Conservation (phyloP, 768 basidiomycete genomes). For the Hericium erinaceus region DNA sequence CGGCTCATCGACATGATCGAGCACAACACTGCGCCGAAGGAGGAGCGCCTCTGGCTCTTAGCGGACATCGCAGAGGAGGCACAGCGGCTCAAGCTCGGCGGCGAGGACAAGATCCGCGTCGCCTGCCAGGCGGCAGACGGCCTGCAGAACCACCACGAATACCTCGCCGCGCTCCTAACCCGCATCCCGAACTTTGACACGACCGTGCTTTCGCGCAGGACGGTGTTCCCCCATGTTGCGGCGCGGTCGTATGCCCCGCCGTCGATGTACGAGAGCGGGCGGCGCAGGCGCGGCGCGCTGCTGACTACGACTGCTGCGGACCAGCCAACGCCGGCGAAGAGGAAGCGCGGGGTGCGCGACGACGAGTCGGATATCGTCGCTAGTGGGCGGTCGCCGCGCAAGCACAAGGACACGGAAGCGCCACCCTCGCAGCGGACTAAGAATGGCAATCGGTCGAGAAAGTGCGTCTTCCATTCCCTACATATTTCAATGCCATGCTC, state of each 20-base stretch:
- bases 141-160: slow-evolving; percentile 54
- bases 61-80: slow-evolving; percentile 94
- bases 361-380: slow-evolving; percentile 48
- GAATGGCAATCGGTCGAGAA: slow-evolving; percentile 48
- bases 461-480: slow-evolving; percentile 31
- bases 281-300: slow-evolving; percentile 47
- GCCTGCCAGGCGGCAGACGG: slow-evolving; percentile 87
- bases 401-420: slow-evolving; percentile 41
- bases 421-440: slow-evolving; percentile 34
- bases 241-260: slow-evolving; percentile 58
- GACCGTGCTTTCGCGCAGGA: slow-evolving; percentile 47
- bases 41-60: slow-evolving; percentile 78
- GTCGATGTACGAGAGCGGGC: slow-evolving; percentile 50
- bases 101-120: slow-evolving; percentile 96
- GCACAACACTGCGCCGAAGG: slow-evolving; percentile 43
- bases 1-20: slow-evolving; percentile 71
- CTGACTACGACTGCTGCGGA: slow-evolving; percentile 31
- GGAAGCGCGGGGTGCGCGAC: slow-evolving; percentile 42
- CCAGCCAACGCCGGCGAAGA: slow-evolving; percentile 59
- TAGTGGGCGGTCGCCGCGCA: slow-evolving; percentile 51
- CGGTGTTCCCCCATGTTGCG: slow-evolving; percentile 70
- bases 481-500: background rate
- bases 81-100: slow-evolving; percentile 80
- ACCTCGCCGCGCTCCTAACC: slow-evolving; percentile 54
- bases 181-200: slow-evolving; percentile 57